These are phyloP conservation scores for Myxozyma neotropica DNA, from an alignment of 805 yeast genomes.

Conservation along the genomic window DNA sequence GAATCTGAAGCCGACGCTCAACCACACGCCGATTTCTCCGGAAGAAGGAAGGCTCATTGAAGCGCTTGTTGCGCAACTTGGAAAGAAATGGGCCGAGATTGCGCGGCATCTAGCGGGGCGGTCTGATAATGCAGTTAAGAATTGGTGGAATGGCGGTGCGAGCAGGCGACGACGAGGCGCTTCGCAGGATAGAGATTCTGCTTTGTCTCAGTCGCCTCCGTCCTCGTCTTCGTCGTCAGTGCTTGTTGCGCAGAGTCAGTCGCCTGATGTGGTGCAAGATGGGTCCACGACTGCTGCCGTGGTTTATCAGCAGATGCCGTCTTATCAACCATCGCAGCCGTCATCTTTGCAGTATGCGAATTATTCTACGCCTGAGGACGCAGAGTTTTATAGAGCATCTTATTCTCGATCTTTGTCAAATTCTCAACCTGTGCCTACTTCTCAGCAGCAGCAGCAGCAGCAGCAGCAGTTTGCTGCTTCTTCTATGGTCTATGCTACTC, in stretches of 20 bases:
- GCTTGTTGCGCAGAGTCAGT: neutral
- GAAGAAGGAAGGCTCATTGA: constrained; percentile 86
- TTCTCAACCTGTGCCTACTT: neutral
- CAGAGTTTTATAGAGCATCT: neutral
- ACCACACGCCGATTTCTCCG: constrained; percentile 76
- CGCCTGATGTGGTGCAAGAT: constrained; percentile 1
- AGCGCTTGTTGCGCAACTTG: constrained; percentile 72
- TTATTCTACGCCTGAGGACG: neutral
- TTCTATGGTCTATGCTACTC: neutral
- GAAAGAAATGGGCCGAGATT: constrained; percentile 93
- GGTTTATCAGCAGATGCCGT: neutral
- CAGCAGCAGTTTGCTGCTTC: constrained; percentile 7
- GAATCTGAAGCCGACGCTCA: constrained; percentile 80
- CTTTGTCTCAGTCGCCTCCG: neutral
- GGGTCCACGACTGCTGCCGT: neutral
- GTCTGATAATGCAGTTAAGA: constrained; percentile 87
- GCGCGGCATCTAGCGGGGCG: constrained; percentile 80
- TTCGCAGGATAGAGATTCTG: constrained; percentile 5
- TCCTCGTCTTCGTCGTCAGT: constrained; percentile 3
- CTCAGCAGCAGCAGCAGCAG: constrained; percentile 7
- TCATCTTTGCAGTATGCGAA: constrained; percentile 1
- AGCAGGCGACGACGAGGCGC: constrained; percentile 63
- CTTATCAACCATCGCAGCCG: neutral
- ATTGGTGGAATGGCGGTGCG: constrained; percentile 94
- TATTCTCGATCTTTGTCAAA: neutral